These are phyloP conservation scores for Capronia epimyces DNA, from an alignment of 2,329 filamentous ascomycete genomes.

Conservation along the genomic window DNA sequence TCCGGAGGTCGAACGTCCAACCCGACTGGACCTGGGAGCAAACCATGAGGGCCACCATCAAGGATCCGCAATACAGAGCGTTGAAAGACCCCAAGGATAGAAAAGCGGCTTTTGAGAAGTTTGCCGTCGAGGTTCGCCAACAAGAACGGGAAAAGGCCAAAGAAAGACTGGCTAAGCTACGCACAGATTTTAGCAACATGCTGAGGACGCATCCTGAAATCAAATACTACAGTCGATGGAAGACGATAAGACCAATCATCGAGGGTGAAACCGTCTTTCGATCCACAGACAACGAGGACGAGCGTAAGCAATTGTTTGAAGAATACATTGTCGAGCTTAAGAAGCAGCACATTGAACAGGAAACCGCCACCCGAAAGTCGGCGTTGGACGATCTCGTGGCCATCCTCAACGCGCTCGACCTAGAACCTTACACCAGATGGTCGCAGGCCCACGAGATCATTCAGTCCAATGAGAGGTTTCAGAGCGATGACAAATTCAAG, in stretches of 20 bases:
- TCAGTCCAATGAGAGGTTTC: slow-evolving; percentile 68
- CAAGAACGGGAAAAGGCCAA: slow-evolving; percentile 94
- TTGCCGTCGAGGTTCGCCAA: slow-evolving; percentile 78
- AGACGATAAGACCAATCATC: slow-evolving; percentile 87
- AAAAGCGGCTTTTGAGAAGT: slow-evolving; percentile 89
- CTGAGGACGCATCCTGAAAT: slow-evolving; percentile 94
- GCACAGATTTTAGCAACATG: slow-evolving; percentile 93
- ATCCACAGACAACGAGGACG: slow-evolving; percentile 78
- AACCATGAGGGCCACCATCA: slow-evolving; percentile 76
- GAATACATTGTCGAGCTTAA: slow-evolving; percentile 86
- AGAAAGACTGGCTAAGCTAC: slow-evolving; percentile 84
- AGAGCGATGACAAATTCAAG: slow-evolving; percentile 78
- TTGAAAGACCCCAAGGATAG: slow-evolving; percentile 89
- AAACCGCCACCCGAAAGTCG: slow-evolving; percentile 65
- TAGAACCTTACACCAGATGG: slow-evolving; percentile 95
- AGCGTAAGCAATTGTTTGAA: slow-evolving; percentile 84
- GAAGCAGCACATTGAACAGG: slow-evolving; percentile 70
- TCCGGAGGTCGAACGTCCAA: slow-evolving; percentile 78
- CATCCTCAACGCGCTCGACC: slow-evolving; percentile 70
- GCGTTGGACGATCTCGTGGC: slow-evolving; percentile 79
- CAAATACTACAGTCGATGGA: slow-evolving; percentile 94
- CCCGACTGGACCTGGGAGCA: slow-evolving; percentile 92
- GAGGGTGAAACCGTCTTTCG: slow-evolving; percentile 94
- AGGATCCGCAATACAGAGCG: slow-evolving; percentile 86
- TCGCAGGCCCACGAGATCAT: slow-evolving; percentile 80